Conservation (phyloP, 768 basidiomycete species). For the Cubamyces lactineus region DNA sequence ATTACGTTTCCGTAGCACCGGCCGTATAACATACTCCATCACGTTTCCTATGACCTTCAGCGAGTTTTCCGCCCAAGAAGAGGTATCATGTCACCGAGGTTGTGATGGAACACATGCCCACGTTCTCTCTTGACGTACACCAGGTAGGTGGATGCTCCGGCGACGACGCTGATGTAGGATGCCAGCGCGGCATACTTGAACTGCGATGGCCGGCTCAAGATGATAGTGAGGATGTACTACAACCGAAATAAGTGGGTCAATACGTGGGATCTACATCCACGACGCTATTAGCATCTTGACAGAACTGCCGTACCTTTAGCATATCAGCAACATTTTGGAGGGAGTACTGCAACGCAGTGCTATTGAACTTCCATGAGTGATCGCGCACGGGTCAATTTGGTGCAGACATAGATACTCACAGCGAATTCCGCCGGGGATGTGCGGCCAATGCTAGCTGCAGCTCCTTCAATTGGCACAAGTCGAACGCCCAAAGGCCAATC, state of each 20-base stretch:
- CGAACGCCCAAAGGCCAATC: slow-evolving; percentile 57
- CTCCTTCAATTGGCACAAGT: slow-evolving; percentile 52
- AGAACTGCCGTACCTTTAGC: slow-evolving; percentile 24
- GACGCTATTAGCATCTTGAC: not conserved
- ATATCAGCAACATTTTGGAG: slow-evolving; percentile 39
- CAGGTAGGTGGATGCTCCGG: slow-evolving; percentile 36
- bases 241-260: too few relatives aligned
- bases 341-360: slow-evolving; percentile 40
- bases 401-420: slow-evolving; percentile 41
- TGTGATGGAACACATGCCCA: slow-evolving; percentile 37
- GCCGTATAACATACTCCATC: not conserved
- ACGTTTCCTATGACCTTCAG: not conserved
- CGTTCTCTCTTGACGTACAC: slow-evolving; percentile 37
- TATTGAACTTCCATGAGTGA: not conserved
- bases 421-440: slow-evolving; percentile 49
- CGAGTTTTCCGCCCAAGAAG: slow-evolving; percentile 10
- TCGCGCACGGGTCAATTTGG: not conserved
- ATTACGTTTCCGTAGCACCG: not conserved
- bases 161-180: slow-evolving; percentile 36
- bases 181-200: slow-evolving; percentile 41
- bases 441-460: slow-evolving; percentile 47
- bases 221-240: slow-evolving; percentile 40
- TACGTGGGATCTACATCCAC: too few relatives aligned
- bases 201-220: slow-evolving; percentile 38
- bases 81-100: slow-evolving; percentile 21